A percentile compares a stretch with the other conserved stretches of the same genome.
Conservation (phyloP, 352 stramenopile species). For the Globisporangium apiculatum region DNA sequence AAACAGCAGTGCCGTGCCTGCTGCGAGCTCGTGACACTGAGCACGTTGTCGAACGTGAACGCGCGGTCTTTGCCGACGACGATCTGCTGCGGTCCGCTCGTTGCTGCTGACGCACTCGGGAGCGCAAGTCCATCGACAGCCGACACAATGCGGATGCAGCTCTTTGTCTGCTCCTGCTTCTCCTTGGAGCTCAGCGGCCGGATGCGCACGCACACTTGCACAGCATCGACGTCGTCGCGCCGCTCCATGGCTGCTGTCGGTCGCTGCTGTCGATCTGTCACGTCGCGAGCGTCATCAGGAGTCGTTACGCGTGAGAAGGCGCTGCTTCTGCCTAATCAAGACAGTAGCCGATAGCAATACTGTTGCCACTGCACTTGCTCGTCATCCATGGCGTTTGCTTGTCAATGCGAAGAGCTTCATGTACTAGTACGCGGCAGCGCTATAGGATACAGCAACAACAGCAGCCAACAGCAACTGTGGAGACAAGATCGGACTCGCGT, state of each 20-base stretch:
- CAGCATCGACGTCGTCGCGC: constrained; percentile 40
- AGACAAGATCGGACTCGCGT: too few species aligned
- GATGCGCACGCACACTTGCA: constrained; percentile 74
- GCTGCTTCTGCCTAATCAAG: not conserved
- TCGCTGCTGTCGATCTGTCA: not conserved
- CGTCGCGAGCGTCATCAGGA: not conserved
- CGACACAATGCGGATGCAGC: constrained; percentile 55
- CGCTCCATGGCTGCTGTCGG: constrained; percentile 4
- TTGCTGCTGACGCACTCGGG: constrained; percentile 8
- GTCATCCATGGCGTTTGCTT: not conserved
- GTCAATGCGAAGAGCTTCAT: not conserved
- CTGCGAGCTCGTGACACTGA: constrained; percentile 68
- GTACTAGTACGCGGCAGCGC: too few species aligned
- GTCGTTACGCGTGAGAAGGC: not conserved
- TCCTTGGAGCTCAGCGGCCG: constrained; percentile 61
- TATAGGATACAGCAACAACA: too few species aligned
- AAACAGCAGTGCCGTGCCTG: constrained; percentile 18
- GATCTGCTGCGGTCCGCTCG: constrained; percentile 44
- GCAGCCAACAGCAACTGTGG: too few species aligned
- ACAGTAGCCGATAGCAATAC: too few species aligned
- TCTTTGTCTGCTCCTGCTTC: constrained; percentile 63
- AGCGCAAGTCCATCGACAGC: constrained; percentile 32
- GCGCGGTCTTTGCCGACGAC: constrained; percentile 76
- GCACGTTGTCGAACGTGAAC: constrained; percentile 89
- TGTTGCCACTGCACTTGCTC: too few species aligned